phyloP scores from a whole-genome alignment of 179 eudicot species.

The Carnegiea gigantea region DNA sequence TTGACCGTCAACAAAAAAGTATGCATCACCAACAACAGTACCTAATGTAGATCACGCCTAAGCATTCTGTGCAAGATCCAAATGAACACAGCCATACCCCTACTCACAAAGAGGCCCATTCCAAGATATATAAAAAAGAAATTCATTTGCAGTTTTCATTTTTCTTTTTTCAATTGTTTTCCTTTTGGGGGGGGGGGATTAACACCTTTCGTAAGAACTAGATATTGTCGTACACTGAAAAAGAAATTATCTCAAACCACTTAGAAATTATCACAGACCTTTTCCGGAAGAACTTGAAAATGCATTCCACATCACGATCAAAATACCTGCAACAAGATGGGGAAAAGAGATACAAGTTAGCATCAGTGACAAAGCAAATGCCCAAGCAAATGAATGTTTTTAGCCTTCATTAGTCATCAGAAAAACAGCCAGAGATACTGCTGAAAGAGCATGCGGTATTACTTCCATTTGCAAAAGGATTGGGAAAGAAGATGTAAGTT shows the following conservation, averaged over 20 bases:
- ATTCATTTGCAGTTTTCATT: neutral
- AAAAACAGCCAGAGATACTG: neutral
- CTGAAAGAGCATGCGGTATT: neutral
- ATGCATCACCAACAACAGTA: no score
- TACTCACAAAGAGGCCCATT: no score
- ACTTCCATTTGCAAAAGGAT: constrained; percentile 59
- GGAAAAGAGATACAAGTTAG: neutral
- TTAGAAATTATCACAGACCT: constrained; percentile 40
- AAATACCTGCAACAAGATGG: constrained; percentile 63
- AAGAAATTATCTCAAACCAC: neutral
- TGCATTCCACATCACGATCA: constrained; percentile 97
- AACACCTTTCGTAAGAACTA: neutral
- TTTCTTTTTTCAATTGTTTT: no score
- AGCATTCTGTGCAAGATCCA: no score
- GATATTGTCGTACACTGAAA: neutral
- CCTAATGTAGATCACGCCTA: no score
- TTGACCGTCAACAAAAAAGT: no score
- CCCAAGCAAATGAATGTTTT: neutral
- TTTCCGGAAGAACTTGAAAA: constrained; percentile 83
- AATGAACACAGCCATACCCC: no score
- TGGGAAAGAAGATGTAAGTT: neutral
- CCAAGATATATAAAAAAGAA: neutral
- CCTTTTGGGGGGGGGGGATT: neutral
- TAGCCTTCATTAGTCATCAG: no score
- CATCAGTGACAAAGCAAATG: neutral